Conservation (phyloP, 73 alveolate genomes). For the Blepharisma japonicum region DNA sequence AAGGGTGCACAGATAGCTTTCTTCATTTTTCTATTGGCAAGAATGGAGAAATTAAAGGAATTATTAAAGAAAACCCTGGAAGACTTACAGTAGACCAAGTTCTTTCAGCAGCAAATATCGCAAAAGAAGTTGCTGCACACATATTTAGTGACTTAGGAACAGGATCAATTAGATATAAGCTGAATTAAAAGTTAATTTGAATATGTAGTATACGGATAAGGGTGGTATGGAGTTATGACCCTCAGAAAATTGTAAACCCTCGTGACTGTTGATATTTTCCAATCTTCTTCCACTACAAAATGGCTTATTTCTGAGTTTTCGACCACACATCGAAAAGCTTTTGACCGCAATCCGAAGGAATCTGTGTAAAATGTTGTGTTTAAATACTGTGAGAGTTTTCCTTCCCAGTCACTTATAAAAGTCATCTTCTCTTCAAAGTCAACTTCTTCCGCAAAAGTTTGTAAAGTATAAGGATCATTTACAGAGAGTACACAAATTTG, state of each 20-base stretch:
- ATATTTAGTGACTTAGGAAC: not conserved
- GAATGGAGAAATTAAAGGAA: not conserved
- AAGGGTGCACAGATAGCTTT: not conserved
- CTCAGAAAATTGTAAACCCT: not conserved
- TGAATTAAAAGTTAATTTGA: not conserved
- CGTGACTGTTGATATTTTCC: not conserved
- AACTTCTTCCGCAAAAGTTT: constrained; percentile 24
- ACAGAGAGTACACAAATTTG: not conserved
- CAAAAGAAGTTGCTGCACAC: constrained; percentile 5
- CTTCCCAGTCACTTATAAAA: not conserved
- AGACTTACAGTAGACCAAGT: not conserved
- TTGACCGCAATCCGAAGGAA: not conserved
- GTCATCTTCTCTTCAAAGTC: not conserved
- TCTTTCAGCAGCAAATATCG: not conserved
- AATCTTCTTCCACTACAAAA: constrained; percentile 11
- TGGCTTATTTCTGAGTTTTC: not conserved
- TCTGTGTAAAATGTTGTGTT: not conserved
- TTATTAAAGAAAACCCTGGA: constrained; percentile 9
- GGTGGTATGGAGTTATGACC: not conserved
- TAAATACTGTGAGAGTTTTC: not conserved
- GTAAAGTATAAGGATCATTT: not conserved
- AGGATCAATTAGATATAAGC: not conserved
- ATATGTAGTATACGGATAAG: not conserved
- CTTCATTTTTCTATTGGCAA: not conserved
- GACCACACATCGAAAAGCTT: constrained; percentile 5